Percentiles rank a stretch among this genome's conserved stretches.
Evolutionary conservation across 139 green algal species (phyloP).

Genomic region (Chlamydomonas sp.): DNA sequence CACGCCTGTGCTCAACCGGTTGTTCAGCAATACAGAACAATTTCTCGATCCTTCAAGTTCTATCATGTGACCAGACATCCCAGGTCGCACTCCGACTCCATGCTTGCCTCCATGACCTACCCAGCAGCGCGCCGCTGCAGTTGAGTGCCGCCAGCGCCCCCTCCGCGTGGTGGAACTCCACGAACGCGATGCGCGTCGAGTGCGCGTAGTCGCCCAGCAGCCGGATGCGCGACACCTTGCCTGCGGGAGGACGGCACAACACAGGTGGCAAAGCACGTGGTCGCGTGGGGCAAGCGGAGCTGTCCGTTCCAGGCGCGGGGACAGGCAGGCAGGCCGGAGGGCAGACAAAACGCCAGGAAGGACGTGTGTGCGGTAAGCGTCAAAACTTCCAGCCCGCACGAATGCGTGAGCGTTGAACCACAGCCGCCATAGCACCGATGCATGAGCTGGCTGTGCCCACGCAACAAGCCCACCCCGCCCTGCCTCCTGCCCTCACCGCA

Average conservation of each 20-base stretch:
- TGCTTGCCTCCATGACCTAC: conserved; percentile 42
- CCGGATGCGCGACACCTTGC: conserved; percentile 82
- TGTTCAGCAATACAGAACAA: no score
- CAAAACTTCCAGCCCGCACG: no score
- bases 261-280: not conserved
- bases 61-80: no score
- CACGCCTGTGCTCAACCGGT: not conserved
- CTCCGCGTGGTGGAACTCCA: conserved; percentile 91
- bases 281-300: not conserved
- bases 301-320: not conserved
- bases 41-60: no score
- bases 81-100: not conserved
- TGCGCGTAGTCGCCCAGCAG: conserved; percentile 92
- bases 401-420: no score
- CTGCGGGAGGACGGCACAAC: conserved; percentile 43
- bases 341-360: not conserved
- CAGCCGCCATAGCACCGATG: no score
- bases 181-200: conserved; percentile 94
- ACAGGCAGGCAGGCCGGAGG: not conserved
- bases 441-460: not conserved
- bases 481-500: conserved; percentile 73
- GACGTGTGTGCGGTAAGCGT: no score
- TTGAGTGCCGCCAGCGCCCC: conserved; percentile 87
- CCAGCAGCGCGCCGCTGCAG: conserved; percentile 91
- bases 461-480: not conserved